Evolutionary conservation across 257 asterid species (phyloP), one percentile per base, ranked within the genome.

Genomic region (Primulina eburnea): DNA sequence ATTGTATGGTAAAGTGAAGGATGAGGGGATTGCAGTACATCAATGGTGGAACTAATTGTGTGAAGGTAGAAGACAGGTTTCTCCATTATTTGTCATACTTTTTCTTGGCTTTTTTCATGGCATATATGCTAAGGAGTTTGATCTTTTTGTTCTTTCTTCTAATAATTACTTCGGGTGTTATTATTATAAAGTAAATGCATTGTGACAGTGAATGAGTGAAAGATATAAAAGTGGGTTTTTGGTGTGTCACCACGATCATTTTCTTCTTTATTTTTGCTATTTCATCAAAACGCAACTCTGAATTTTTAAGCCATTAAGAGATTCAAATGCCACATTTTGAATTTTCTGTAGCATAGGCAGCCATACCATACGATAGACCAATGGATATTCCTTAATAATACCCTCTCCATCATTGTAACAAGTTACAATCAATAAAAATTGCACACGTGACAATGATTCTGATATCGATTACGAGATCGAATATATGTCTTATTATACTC

Each of bases 11-110:
- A 78, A 80, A 63, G 82, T 92, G 37, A 91, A 87, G 71, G 96
- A 87, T 70, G 85, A 87, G 64, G 95, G 96, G 33, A 76, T 89
- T 82, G 96, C 96, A 55, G 96, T 89, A 66, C 97, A 85, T 60
- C 96, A 91, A 71, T 91, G 97, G 92, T 92, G 97, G 98, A 84
- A 76, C 59, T 82, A 70, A 84, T 77, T 71, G 76, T 73, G 76
- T 73, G 83, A 62, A 77, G 59, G 66, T 12, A 69, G 43, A 28
- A 21, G 8, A 47, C 47, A 16, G 40, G 4, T 29, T 34, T 68
- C 21, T 68, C 35, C 12, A 26, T 28, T 35, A 53, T 53, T 32
- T 50, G 9, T 24, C 12, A 30, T 34, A 30, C 71, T 67, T 35
- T 55, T 69, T 59, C 17, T 37, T 7, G 20, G 20, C 6, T 24